Evolutionary conservation across 768 basidiomycete genomes (phyloP), one percentile per base, ranked within the genome.

Genomic region (Lenzites betulinus): DNA sequence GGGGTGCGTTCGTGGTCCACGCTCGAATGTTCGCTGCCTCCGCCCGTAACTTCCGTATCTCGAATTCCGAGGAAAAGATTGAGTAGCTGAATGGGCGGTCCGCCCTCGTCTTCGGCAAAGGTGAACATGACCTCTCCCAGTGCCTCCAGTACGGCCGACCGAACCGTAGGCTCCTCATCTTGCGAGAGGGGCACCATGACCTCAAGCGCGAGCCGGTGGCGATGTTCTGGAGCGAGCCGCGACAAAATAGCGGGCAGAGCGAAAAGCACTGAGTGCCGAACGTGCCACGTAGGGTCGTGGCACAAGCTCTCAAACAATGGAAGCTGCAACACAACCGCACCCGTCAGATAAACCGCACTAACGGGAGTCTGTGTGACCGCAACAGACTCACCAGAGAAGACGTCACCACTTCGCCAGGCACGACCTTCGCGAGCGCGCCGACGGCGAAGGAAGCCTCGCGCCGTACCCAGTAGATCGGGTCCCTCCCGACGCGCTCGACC

Each of bases 101-200:
- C 90, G 20, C 73, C 74, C 3, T 82, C 81, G 52, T 85, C 80
- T 36, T 82, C 76, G 57, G 83, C 80, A 72, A 98, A 98, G 13
- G 91, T 85, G 70, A 90, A 85, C 57, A 97, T 81, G 36, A 96
- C 86, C 73, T 97, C 95, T 2, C 95, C 95, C 6, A 97, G 81
- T 22, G 92, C 82, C 70, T 97, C 95, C 33, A 96, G 80, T 2
- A 89, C 86, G 3, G 90, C 92, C 16, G 83, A 83, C 22, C 92
- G 88, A 25, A 97, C 93, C 18, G 82, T 78, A 4, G 82, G 73
- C 22, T 82, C 80, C 43, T 82, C 79, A 71, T 95, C 93, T 25
- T 71, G 71, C 18, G 86, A 81, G 23, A 96, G 83, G 2, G 82
- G 78, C 6, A 83, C 55, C 35, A 93, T 75, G 0, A 88, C 86